Evolutionary conservation across 305 asterid species (phyloP), one percentile per base, ranked within the genome.

Genomic region (Fraxinus platypoda): DNA sequence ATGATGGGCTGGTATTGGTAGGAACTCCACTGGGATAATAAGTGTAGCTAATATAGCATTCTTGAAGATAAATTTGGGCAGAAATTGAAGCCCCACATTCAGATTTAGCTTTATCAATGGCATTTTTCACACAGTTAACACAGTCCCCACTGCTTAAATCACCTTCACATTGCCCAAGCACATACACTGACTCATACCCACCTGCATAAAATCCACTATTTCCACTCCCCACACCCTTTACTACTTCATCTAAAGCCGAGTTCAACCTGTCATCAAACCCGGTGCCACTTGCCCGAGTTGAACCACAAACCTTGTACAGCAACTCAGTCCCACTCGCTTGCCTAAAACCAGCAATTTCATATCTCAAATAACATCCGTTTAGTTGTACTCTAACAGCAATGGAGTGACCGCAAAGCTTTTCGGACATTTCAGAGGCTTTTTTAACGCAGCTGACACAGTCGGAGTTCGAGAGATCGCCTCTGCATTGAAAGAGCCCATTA

Each of bases 81-180:
- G 97, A 91, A 78, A 92, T 81, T 0, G 97, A 77, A 70, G 87
- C 19, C 4, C 89, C 91, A 33, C 99, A 95, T 8, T 87, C 93
- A 54, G 88, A 80, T 77, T 89, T 91, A 0, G 89, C 91, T 33
- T 57, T 86, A 13, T 90, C 97, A 0, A 80, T 71, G 2, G 94
- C 98, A 54, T 0, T 86, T 62, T 91, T 91, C 92, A 94, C 97
- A 81, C 98, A 94, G 84, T 81, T 83, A 91, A 89, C 97, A 35
- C 98, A 95, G 74, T 94, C 97, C 28, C 72, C 89, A 49, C 87
- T 84, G 54, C 86, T 76, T 25, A 95, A 84, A 86, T 88, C 97
- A 4, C 98, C 98, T 77, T 95, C 95, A 81, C 98, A 95, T 90
- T 95, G 98, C 4, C 98, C 98, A 93, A 95, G 4, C 78, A 89